Percentiles rank a stretch among this genome's conserved stretches.
phyloP scores from a whole-genome alignment of 208 protist genomes.

The Wallacemonas collosoma region DNA sequence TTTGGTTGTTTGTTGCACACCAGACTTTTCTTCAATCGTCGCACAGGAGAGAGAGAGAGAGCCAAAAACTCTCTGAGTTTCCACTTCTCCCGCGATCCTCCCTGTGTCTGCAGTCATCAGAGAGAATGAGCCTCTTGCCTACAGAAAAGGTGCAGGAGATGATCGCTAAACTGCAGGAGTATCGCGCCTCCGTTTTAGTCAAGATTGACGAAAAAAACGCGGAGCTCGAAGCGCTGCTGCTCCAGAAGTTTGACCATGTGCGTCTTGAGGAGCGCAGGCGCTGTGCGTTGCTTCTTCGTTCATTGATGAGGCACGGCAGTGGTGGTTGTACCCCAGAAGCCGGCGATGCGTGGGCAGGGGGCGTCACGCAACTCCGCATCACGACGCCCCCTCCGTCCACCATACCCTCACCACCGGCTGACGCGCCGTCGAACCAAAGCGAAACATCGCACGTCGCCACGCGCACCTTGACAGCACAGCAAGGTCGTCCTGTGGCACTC shows the following conservation, averaged over 20 bases:
- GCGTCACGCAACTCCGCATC: slow-evolving; percentile 4
- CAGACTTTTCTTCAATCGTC: too few relatives aligned
- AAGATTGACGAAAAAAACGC: slow-evolving; percentile 31
- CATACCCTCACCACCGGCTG: background rate
- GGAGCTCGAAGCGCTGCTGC: slow-evolving; percentile 21
- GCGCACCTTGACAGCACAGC: background rate
- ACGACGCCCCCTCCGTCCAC: slow-evolving; percentile 2
- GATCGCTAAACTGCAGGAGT: slow-evolving; percentile 24
- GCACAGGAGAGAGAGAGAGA: too few relatives aligned
- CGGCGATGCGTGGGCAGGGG: background rate
- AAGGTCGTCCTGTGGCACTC: too few relatives aligned
- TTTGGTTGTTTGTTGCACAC: too few relatives aligned
- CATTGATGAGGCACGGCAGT: background rate
- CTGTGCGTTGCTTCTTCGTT: background rate
- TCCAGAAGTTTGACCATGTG: slow-evolving; percentile 1
- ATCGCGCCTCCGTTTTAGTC: slow-evolving; percentile 9
- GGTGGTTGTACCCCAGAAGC: background rate
- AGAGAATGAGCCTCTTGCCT: background rate
- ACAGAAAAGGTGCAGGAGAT: slow-evolving; percentile 18
- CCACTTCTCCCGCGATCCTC: too few relatives aligned
- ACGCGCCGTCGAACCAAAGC: background rate
- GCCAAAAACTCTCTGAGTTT: too few relatives aligned
- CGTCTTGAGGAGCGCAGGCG: background rate
- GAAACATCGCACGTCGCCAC: background rate
- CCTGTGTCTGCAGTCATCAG: background rate